Conservation (phyloP, 176 grass and related monocot species). For the Oryza glumipatula region DNA sequence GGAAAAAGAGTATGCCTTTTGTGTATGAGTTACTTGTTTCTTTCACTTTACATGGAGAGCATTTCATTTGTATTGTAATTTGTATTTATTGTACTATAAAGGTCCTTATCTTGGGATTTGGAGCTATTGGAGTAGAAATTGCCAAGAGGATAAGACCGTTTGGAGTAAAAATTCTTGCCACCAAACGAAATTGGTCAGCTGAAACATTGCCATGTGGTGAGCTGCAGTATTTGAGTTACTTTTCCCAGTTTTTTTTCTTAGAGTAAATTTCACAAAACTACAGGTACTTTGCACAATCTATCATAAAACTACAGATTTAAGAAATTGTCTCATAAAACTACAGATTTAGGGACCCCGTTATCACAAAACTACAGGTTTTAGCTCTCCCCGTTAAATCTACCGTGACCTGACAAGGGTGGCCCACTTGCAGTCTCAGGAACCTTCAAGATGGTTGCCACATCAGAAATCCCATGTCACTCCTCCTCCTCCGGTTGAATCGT, state of each 20-base stretch:
- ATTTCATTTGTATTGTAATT: slow-evolving; percentile 20
- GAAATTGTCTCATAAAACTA: too few species aligned
- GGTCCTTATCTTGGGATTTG: slow-evolving; percentile 89
- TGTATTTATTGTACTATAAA: slow-evolving; percentile 44
- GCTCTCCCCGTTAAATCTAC: too few species aligned
- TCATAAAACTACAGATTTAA: too few species aligned
- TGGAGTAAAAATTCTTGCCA: slow-evolving; percentile 87
- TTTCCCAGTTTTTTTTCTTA: neutral
- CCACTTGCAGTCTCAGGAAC: too few species aligned
- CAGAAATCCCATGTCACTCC: too few species aligned
- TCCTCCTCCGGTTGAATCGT: too few species aligned
- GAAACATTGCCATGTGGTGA: slow-evolving; percentile 59
- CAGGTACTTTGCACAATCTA: too few species aligned
- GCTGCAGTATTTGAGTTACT: neutral
- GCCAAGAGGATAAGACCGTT: slow-evolving; percentile 83
- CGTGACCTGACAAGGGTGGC: too few species aligned
- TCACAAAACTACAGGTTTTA: too few species aligned
- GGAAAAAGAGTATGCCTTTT: slow-evolving; percentile 75
- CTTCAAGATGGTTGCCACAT: too few species aligned
- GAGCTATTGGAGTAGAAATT: slow-evolving; percentile 81
- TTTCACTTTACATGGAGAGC: neutral
- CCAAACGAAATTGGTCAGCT: slow-evolving; percentile 81
- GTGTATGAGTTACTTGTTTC: slow-evolving; percentile 23
- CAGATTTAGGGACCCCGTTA: too few species aligned
- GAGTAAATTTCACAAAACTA: too few species aligned